Evolutionary conservation across 2,329 filamentous ascomycete genomes (phyloP).

Genomic region (Seiridium unicorne): DNA sequence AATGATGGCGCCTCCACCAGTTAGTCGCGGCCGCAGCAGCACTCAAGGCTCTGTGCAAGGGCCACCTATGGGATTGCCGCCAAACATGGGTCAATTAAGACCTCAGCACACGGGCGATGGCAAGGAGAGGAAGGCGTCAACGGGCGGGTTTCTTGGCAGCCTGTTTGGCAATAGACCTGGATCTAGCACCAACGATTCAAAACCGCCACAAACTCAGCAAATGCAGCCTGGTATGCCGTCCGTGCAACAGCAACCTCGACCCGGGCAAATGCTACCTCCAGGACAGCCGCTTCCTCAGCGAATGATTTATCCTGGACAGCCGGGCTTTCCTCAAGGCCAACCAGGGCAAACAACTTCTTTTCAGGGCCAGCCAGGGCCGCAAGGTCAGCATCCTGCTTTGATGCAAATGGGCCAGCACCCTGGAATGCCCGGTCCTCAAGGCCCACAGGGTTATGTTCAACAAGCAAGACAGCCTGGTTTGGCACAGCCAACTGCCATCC

Average conservation of each 20-base stretch:
- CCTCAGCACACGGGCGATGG: slow-evolving; percentile 17
- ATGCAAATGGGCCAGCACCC: neutral
- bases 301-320: slow-evolving; percentile 21
- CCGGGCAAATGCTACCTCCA: slow-evolving; percentile 20
- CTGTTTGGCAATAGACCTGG: slow-evolving; percentile 23
- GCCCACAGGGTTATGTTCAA: neutral
- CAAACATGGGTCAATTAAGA: neutral
- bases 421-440: neutral
- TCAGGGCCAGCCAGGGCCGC: slow-evolving; percentile 11
- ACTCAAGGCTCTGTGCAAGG: slow-evolving; percentile 4
- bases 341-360: slow-evolving; percentile 12
- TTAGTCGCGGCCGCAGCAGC: neutral
- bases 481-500: neutral
- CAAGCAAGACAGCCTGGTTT: slow-evolving; percentile 4
- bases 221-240: slow-evolving; percentile 9
- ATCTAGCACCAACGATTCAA: slow-evolving; percentile 22
- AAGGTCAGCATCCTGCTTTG: neutral
- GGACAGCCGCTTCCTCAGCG: slow-evolving; percentile 22
- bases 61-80: neutral
- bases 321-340: slow-evolving; percentile 8
- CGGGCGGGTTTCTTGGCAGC: slow-evolving; percentile 21
- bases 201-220: slow-evolving; percentile 8
- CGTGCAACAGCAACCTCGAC: slow-evolving; percentile 15
- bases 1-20: slow-evolving; percentile 4
- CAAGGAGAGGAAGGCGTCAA: slow-evolving; percentile 19